Conservation (phyloP, 768 basidiomycete genomes). For the Pisolithus albus region DNA sequence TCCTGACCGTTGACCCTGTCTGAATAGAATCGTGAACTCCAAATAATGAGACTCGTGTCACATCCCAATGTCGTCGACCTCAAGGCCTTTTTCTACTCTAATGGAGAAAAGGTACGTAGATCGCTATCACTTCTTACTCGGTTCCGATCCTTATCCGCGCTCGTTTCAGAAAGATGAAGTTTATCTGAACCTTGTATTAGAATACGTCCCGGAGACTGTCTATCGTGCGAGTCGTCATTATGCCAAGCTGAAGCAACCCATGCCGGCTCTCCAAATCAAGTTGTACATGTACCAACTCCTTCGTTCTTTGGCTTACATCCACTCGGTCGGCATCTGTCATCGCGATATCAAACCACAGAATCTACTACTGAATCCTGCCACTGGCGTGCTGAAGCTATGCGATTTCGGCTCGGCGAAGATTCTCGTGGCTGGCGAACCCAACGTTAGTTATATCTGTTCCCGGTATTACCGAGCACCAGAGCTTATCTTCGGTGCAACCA, state of each 20-base stretch:
- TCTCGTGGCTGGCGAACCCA: constrained; percentile 94
- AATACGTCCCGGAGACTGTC: constrained; percentile 99
- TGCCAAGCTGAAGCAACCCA: constrained; percentile 98
- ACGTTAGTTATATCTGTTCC: constrained; percentile 99
- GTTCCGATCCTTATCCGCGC: constrained; percentile 5
- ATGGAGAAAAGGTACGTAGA: constrained; percentile 88
- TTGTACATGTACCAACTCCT: constrained; percentile 99
- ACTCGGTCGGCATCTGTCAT: constrained; percentile 98
- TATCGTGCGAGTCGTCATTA: constrained; percentile 99
- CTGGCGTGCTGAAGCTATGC: constrained; percentile 94
- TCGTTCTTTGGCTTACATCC: constrained; percentile 97
- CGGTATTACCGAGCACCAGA: constrained; percentile 99
- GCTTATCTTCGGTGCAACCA: constrained; percentile 98
- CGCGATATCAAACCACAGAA: constrained; percentile 99
- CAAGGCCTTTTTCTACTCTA: constrained; percentile 97
- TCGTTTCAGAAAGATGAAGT: constrained; percentile 91
- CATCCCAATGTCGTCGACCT: constrained; percentile 99
- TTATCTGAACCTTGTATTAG: constrained; percentile 97
- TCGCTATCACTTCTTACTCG: constrained; percentile 3
- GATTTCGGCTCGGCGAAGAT: constrained; percentile 99
- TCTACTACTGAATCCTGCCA: constrained; percentile 91
- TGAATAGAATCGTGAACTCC: constrained; percentile 91
- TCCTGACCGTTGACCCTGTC: constrained; percentile 1
- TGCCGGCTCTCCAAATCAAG: constrained; percentile 99
- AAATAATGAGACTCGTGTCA: constrained; percentile 95